These are phyloP conservation scores for Gymnopus androsaceus DNA, from an alignment of 1,284 basidiomycete genomes.

Conservation along the genomic window DNA sequence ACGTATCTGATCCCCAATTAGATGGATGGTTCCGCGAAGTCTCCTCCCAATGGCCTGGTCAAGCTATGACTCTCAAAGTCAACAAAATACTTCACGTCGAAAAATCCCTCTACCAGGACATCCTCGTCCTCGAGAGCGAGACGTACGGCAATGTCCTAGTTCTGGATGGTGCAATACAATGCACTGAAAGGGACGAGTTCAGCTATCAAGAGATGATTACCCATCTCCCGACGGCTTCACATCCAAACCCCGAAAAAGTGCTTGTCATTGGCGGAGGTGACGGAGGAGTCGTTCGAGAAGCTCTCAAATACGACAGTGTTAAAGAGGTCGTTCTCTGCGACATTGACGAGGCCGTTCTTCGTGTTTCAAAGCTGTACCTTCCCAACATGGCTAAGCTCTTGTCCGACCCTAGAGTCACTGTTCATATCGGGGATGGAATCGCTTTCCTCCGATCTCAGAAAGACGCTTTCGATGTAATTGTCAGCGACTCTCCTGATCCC, in stretches of 20 bases:
- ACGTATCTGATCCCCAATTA: slow-evolving; percentile 27
- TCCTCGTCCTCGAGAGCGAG: slow-evolving; percentile 93
- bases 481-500: slow-evolving; percentile 98
- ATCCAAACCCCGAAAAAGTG: slow-evolving; percentile 95
- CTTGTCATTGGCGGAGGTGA: slow-evolving; percentile 97
- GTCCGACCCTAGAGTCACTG: slow-evolving; percentile 81
- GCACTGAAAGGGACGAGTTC: slow-evolving; percentile 97
- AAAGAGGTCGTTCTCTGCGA: slow-evolving; percentile 95
- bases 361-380: slow-evolving; percentile 91
- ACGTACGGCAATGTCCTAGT: slow-evolving; percentile 96
- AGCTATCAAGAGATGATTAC: slow-evolving; percentile 99
- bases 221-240: slow-evolving; percentile 91
- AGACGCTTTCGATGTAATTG: slow-evolving; percentile 94
- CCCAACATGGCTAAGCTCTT: slow-evolving; percentile 93
- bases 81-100: slow-evolving; percentile 95
- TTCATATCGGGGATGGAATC: slow-evolving; percentile 96
- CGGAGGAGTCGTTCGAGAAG: slow-evolving; percentile 95
- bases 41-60: slow-evolving; percentile 95
- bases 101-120: slow-evolving; percentile 92
- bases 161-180: slow-evolving; percentile 95
- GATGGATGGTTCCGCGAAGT: slow-evolving; percentile 99
- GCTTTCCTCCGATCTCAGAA: slow-evolving; percentile 92
- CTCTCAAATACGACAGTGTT: slow-evolving; percentile 92
- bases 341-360: slow-evolving; percentile 97
- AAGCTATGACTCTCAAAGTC: slow-evolving; percentile 95